Conservation (phyloP, 2,329 filamentous ascomycete genomes). For the Fusarium marasasianum region DNA sequence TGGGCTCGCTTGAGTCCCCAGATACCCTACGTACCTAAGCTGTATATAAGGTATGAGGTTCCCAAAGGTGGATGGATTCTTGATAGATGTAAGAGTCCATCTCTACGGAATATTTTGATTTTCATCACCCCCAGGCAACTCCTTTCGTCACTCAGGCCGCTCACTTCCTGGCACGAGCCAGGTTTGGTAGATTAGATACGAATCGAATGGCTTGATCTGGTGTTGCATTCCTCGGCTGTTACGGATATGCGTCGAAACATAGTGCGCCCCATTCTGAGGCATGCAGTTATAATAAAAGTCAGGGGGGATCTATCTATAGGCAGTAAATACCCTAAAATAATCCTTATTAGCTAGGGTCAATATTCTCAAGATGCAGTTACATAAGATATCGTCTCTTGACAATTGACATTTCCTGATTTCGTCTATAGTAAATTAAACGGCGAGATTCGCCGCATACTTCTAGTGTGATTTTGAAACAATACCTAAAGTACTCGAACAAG, state of each 20-base stretch:
- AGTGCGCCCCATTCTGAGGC: not conserved
- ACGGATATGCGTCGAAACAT: not conserved
- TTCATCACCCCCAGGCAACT: not conserved
- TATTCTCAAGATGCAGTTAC: not conserved
- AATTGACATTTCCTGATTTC: not conserved
- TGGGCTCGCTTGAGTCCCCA: not conserved
- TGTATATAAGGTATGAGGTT: no score
- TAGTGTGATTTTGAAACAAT: not conserved
- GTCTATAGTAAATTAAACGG: constrained; percentile 17
- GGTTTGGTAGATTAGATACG: not conserved
- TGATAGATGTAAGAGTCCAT: not conserved
- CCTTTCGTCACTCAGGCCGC: not conserved
- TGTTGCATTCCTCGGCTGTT: not conserved
- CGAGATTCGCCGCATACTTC: constrained; percentile 5
- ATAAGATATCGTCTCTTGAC: not conserved
- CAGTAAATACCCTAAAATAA: not conserved
- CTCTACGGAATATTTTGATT: not conserved
- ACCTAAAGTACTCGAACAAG: constrained; percentile 13
- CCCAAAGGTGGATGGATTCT: not conserved
- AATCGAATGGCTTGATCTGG: not conserved
- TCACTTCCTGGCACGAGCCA: not conserved
- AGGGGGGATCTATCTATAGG: not conserved
- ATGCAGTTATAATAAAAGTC: not conserved
- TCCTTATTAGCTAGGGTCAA: not conserved
- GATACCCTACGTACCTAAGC: not conserved